Percentiles rank a stretch among this genome's conserved stretches.
Evolutionary conservation across 2,329 filamentous ascomycete genomes (phyloP).

Genomic region (Hymenoscyphus fraxineus): DNA sequence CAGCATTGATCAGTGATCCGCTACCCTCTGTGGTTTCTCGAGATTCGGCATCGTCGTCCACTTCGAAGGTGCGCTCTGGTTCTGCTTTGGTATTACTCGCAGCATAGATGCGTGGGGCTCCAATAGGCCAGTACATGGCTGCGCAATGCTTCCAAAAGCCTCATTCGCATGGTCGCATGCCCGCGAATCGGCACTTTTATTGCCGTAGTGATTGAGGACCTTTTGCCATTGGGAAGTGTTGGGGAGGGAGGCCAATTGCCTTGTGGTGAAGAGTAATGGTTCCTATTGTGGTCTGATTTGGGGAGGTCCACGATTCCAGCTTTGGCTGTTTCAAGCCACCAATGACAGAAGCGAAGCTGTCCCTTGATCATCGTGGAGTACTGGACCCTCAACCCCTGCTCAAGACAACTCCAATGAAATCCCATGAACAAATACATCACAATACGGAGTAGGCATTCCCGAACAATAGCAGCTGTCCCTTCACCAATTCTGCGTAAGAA

Average conservation of each 20-base stretch:
- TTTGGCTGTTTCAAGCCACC: neutral
- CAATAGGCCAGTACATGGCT: constrained; percentile 88
- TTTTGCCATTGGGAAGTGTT: neutral
- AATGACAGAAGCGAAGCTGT: too few species aligned
- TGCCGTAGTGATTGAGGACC: constrained; percentile 3
- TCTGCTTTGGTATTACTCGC: constrained; percentile 63
- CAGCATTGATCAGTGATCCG: constrained; percentile 31
- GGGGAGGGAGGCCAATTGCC: neutral
- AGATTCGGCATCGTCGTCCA: constrained; percentile 56
- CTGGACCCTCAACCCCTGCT: neutral
- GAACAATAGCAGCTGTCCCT: too few species aligned
- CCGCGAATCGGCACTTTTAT: constrained; percentile 24
- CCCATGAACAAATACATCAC: too few species aligned
- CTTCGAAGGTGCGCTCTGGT: constrained; percentile 48
- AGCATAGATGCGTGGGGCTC: constrained; percentile 78
- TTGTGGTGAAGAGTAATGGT: neutral
- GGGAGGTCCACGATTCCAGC: neutral
- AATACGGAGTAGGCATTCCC: too few species aligned
- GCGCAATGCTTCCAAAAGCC: constrained; percentile 29
- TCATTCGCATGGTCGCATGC: constrained; percentile 36
- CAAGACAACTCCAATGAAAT: too few species aligned
- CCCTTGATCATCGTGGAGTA: too few species aligned
- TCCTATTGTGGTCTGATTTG: neutral
- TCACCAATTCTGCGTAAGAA: too few species aligned
- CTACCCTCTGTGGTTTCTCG: constrained; percentile 37